Evolutionary conservation across 1,139 yeast genomes (phyloP).

Genomic region (Blastobotrys elegans): DNA sequence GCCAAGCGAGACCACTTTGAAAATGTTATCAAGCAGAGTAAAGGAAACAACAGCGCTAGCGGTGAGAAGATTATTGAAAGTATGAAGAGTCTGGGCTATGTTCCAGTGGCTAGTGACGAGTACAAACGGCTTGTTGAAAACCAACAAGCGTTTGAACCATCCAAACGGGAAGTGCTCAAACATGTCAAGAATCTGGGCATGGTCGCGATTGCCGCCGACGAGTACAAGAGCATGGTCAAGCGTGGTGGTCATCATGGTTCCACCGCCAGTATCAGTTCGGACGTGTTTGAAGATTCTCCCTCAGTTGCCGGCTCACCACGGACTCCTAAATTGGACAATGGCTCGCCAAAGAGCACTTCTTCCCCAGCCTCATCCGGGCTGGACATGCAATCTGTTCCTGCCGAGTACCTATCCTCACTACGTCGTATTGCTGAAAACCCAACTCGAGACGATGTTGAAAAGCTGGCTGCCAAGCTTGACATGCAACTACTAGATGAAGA

Average conservation of each 20-base stretch:
- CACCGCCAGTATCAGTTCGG: constrained; percentile 19
- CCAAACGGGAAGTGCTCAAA: constrained; percentile 35
- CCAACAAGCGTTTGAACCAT: constrained; percentile 34
- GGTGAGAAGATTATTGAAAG: constrained; percentile 33
- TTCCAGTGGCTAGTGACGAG: constrained; percentile 36
- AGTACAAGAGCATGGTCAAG: constrained; percentile 31
- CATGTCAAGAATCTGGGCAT: constrained; percentile 40
- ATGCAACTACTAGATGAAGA: constrained; percentile 15
- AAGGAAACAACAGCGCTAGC: constrained; percentile 17
- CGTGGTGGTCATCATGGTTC: constrained; percentile 18
- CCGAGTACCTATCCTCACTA: constrained; percentile 31
- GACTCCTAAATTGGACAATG: background rate
- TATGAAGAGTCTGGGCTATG: constrained; percentile 33
- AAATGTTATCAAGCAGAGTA: constrained; percentile 28
- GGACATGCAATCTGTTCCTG: constrained; percentile 34
- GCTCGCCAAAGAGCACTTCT: background rate
- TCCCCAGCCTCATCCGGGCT: constrained; percentile 13
- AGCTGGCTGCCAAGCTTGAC: constrained; percentile 29
- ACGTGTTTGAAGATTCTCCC: constrained; percentile 17
- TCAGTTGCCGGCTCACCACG: constrained; percentile 5
- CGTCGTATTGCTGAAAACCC: constrained; percentile 35
- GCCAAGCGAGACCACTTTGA: constrained; percentile 36
- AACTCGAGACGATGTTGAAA: constrained; percentile 29
- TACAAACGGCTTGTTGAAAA: constrained; percentile 34
- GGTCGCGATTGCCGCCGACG: constrained; percentile 36